These are phyloP conservation scores for Lodderomyces orthopsilosis DNA, from an alignment of 1,139 yeast species.

Conservation along the genomic window DNA sequence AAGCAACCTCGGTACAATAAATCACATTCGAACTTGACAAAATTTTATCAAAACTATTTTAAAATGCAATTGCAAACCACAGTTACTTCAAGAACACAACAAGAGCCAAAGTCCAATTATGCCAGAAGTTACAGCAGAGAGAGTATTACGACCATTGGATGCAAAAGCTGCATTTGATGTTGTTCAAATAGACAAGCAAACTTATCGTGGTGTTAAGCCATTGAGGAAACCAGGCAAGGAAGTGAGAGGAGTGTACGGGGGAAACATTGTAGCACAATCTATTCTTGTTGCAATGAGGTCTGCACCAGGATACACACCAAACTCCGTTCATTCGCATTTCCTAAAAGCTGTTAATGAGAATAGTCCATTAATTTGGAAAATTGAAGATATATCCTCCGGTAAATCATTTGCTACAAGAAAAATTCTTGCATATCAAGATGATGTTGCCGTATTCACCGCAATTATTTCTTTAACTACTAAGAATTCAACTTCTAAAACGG, in stretches of 20 bases:
- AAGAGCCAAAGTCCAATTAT: neutral
- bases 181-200: conserved; percentile 18
- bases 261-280: conserved; percentile 42
- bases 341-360: conserved; percentile 36
- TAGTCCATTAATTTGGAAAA: conserved; percentile 27
- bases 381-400: conserved; percentile 33
- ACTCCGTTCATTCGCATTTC: conserved; percentile 43
- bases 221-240: conserved; percentile 29
- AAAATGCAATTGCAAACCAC: neutral
- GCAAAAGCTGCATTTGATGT: conserved; percentile 22
- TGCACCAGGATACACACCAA: conserved; percentile 36
- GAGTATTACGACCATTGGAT: conserved; percentile 10
- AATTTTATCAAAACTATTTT: too few species aligned
- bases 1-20: neutral
- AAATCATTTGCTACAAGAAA: conserved; percentile 33
- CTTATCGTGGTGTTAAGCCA: conserved; percentile 30
- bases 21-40: too few species aligned
- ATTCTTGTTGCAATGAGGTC: conserved; percentile 36
- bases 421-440: conserved; percentile 29
- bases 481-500: conserved; percentile 19
- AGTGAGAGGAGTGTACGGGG: conserved; percentile 43
- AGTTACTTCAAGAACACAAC: neutral
- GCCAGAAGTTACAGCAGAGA: neutral
- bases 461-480: conserved; percentile 34
- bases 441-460: conserved; percentile 29